Conservation (phyloP, 2,329 filamentous ascomycete species). For the Monosporascus cannonballus region DNA sequence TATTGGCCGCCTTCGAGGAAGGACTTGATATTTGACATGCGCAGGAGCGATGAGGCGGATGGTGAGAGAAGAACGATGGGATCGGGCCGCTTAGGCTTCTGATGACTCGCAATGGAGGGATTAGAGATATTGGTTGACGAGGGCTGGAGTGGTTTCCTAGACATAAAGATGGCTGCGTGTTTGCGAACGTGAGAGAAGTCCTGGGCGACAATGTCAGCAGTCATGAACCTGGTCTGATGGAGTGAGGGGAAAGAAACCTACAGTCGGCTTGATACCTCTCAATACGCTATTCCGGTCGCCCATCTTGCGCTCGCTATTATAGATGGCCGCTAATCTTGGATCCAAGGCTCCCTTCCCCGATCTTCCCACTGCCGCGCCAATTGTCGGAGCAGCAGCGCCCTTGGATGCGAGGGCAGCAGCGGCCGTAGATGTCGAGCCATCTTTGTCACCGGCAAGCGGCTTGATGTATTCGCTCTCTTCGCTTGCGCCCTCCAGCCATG, state of each 20-base stretch:
- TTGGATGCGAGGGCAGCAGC: constrained; percentile 31
- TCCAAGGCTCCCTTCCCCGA: constrained; percentile 65
- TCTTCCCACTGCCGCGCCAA: constrained; percentile 40
- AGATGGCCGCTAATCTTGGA: constrained; percentile 79
- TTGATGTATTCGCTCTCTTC: constrained; percentile 93
- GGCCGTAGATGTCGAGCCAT: constrained; percentile 38
- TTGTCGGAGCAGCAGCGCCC: constrained; percentile 32
- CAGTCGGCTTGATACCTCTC: constrained; percentile 80
- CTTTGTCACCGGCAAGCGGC: constrained; percentile 63
- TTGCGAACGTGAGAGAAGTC: constrained; percentile 95
- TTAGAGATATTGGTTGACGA: constrained; percentile 31
- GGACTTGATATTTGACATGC: constrained; percentile 91
- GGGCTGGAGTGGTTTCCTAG: constrained; percentile 45
- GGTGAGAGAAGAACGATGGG: constrained; percentile 97
- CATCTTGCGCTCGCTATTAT: constrained; percentile 84
- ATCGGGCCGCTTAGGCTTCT: constrained; percentile 52
- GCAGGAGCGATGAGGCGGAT: constrained; percentile 87
- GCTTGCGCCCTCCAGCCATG: constrained; percentile 85
- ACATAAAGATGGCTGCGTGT: constrained; percentile 71
- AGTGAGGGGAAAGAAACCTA: constrained; percentile 37
- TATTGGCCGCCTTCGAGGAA: constrained; percentile 87
- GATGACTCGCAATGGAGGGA: constrained; percentile 47
- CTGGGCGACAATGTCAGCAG: constrained; percentile 37
- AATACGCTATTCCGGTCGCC: constrained; percentile 87
- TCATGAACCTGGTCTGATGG: not conserved